These are phyloP conservation scores for Emericellopsis cladophorae DNA, from an alignment of 2,329 filamentous ascomycete genomes.

Conservation along the genomic window DNA sequence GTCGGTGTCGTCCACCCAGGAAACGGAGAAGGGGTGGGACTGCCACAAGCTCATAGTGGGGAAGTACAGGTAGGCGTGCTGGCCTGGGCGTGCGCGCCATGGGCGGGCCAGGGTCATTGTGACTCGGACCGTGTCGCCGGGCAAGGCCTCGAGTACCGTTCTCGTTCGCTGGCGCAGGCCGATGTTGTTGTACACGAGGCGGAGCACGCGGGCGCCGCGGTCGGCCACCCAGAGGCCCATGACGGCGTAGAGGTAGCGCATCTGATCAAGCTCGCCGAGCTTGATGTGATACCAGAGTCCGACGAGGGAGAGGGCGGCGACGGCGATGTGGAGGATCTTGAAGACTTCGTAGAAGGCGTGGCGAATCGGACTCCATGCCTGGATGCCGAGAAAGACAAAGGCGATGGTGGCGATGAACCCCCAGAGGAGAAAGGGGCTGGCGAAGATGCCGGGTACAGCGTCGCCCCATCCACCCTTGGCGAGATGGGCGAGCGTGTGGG, in stretches of 20 bases:
- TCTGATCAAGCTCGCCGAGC: constrained; percentile 38
- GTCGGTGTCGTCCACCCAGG: constrained; percentile 60
- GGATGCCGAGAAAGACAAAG: constrained; percentile 50
- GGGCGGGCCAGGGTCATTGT: constrained; percentile 63
- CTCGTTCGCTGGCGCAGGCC: constrained; percentile 49
- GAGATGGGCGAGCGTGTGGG: constrained; percentile 52
- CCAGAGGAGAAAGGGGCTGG: constrained; percentile 37
- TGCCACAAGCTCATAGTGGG: constrained; percentile 60
- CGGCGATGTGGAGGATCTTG: constrained; percentile 57
- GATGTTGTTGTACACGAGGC: constrained; percentile 52
- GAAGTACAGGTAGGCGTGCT: constrained; percentile 72
- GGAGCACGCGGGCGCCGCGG: constrained; percentile 44
- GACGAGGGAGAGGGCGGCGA: constrained; percentile 45
- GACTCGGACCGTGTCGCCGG: constrained; percentile 61
- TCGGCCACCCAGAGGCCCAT: constrained; percentile 58
- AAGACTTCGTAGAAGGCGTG: constrained; percentile 75
- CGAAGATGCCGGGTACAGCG: constrained; percentile 20
- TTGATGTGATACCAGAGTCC: constrained; percentile 57
- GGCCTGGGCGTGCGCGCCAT: constrained; percentile 64
- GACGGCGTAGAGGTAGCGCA: constrained; percentile 46
- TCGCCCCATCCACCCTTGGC: constrained; percentile 35
- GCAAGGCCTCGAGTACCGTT: constrained; percentile 61
- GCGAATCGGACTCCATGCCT: constrained; percentile 57
- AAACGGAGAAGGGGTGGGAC: constrained; percentile 69
- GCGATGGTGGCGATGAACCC: constrained; percentile 51